phyloP scores from a whole-genome alignment of 495 filamentous ascomycete species.

The Corynascus novoguineensis region DNA sequence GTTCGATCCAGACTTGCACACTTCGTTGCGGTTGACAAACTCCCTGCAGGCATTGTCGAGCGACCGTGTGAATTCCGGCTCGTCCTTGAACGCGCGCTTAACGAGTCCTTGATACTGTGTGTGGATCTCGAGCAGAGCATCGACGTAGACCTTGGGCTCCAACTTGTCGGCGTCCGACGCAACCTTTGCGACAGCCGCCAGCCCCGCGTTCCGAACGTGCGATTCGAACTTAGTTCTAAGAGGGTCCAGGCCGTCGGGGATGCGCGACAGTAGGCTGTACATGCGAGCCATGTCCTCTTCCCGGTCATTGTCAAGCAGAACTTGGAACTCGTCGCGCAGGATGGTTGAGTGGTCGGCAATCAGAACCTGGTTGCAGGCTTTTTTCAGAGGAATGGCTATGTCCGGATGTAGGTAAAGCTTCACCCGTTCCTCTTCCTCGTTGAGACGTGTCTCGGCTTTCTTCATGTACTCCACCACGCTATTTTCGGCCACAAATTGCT shows the following conservation, averaged over 20 bases:
- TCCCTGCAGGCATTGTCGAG: constrained; percentile 96
- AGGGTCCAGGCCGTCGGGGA: constrained; percentile 88
- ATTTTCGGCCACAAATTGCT: constrained; percentile 91
- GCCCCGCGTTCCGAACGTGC: constrained; percentile 84
- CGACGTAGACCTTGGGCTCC: constrained; percentile 94
- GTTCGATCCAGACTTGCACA: constrained; percentile 86
- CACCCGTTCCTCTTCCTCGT: constrained; percentile 92
- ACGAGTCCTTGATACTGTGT: constrained; percentile 88
- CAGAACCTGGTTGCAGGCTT: constrained; percentile 79
- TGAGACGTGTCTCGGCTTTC: constrained; percentile 88
- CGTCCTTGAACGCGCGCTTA: constrained; percentile 85
- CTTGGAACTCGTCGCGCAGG: constrained; percentile 92
- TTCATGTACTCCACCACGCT: constrained; percentile 99
- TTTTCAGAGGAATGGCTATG: constrained; percentile 76
- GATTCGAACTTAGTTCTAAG: constrained; percentile 83
- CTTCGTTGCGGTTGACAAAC: constrained; percentile 94
- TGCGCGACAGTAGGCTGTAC: constrained; percentile 87
- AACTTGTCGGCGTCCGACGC: constrained; percentile 82
- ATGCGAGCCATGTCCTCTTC: constrained; percentile 93
- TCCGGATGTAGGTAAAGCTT: constrained; percentile 86
- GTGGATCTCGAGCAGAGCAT: constrained; percentile 90
- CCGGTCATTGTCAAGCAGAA: constrained; percentile 89
- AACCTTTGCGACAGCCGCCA: constrained; percentile 85
- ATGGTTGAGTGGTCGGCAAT: constrained; percentile 80
- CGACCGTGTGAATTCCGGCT: constrained; percentile 94